Evolutionary conservation across 2,329 filamentous ascomycete species (phyloP).

Genomic region (Davidsoniella neocaledoniae): DNA sequence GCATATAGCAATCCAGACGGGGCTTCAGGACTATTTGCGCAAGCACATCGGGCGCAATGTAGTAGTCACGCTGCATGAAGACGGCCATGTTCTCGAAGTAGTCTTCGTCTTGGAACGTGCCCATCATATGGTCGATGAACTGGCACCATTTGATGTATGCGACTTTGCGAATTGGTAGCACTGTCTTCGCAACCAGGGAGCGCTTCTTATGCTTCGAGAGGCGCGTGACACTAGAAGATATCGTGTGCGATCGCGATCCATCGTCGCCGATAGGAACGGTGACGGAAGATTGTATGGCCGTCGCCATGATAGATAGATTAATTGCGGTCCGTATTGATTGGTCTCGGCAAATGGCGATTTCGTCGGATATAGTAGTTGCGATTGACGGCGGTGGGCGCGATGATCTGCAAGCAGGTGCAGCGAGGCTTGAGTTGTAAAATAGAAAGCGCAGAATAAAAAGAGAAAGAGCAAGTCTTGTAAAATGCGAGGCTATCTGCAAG

Average conservation of each 20-base stretch:
- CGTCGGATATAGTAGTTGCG: too few species aligned
- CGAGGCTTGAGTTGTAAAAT: too few species aligned
- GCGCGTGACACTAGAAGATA: neutral
- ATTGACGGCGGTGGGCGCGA: too few species aligned
- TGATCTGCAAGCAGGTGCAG: too few species aligned
- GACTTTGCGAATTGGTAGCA: constrained; percentile 8
- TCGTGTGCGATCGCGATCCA: neutral
- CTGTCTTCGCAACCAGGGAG: neutral
- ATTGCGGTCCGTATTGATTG: too few species aligned
- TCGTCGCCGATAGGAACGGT: neutral
- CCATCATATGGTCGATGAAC: constrained; percentile 1
- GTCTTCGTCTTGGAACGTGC: neutral
- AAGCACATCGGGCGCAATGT: constrained; percentile 32
- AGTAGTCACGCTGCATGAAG: constrained; percentile 23
- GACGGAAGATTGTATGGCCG: neutral
- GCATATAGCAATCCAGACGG: constrained; percentile 29
- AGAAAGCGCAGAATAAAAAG: too few species aligned
- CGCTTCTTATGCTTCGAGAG: neutral
- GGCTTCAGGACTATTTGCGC: constrained; percentile 44
- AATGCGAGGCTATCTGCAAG: constrained; percentile 2
- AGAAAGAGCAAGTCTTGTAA: neutral
- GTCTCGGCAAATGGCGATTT: too few species aligned
- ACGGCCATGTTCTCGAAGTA: neutral
- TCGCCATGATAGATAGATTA: neutral
- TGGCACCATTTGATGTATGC: constrained; percentile 8